Evolutionary conservation across 2,329 filamentous ascomycete genomes (phyloP).

Genomic region (Cordyceps cicadae): DNA sequence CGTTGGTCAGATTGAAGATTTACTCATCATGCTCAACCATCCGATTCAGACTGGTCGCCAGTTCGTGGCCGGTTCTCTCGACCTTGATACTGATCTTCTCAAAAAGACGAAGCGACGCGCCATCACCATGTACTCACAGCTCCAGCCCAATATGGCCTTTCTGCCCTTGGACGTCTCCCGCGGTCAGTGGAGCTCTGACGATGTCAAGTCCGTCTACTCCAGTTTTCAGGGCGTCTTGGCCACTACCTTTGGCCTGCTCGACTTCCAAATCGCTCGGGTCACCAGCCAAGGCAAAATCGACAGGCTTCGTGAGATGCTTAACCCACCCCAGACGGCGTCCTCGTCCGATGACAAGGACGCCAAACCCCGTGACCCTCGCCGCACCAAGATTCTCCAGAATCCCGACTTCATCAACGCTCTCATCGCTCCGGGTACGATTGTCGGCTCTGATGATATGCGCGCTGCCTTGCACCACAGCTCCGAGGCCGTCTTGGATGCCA

Average conservation of each 20-base stretch:
- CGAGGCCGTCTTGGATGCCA: constrained; percentile 18
- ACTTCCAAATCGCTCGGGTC: constrained; percentile 32
- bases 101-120: constrained; percentile 20
- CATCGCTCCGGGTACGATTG: constrained; percentile 27
- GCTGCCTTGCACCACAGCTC: constrained; percentile 24
- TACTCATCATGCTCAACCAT: constrained; percentile 23
- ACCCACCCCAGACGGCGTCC: not conserved
- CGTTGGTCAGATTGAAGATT: constrained; percentile 25
- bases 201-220: constrained; percentile 30
- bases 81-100: constrained; percentile 20
- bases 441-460: constrained; percentile 24
- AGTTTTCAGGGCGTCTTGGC: constrained; percentile 28
- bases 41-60: constrained; percentile 24
- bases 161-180: constrained; percentile 38
- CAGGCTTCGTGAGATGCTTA: not conserved
- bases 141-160: constrained; percentile 33
- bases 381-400: constrained; percentile 24
- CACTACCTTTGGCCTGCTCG: constrained; percentile 28
- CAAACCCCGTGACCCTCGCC: constrained; percentile 14
- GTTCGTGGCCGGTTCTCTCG: constrained; percentile 15
- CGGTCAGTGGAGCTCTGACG: constrained; percentile 36
- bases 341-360: constrained; percentile 9
- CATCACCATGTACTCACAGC: constrained; percentile 28
- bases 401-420: constrained; percentile 29
- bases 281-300: constrained; percentile 16